Percentiles rank a stretch among this genome's conserved stretches.
These are phyloP conservation scores for Colletotrichum shisoi DNA, from an alignment of 2,329 filamentous ascomycete species.

Conservation along the genomic window DNA sequence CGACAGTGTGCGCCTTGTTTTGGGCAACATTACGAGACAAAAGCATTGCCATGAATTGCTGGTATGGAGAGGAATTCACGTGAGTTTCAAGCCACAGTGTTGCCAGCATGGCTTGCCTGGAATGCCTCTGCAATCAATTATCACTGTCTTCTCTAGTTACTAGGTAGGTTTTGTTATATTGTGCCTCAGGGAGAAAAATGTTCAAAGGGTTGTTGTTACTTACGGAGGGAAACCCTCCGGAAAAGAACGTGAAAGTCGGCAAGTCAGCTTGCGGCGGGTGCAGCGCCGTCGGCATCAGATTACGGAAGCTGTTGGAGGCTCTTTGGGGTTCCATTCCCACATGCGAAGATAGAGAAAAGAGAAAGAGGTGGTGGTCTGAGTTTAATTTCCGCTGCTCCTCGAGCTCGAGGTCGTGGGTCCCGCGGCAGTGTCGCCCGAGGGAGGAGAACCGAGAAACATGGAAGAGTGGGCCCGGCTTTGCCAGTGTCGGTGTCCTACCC, in stretches of 20 bases:
- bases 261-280: not conserved
- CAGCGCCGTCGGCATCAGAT: too few species aligned
- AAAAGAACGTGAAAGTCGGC: not conserved
- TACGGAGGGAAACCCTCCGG: too few species aligned
- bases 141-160: too few species aligned
- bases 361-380: conserved; percentile 27
- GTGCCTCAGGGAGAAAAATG: too few species aligned
- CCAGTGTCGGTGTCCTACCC: not conserved
- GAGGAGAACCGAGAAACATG: conserved; percentile 16
- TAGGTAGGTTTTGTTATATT: too few species aligned
- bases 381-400: not conserved
- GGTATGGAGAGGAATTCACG: conserved; percentile 1
- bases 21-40: not conserved
- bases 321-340: conserved; percentile 9
- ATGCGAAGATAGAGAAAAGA: conserved; percentile 15
- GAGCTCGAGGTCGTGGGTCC: conserved; percentile 25
- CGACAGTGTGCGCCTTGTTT: not conserved
- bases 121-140: not conserved
- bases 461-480: conserved; percentile 3
- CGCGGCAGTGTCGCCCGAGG: conserved; percentile 29
- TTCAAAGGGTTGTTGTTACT: too few species aligned
- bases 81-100: not conserved
- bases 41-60: not conserved
- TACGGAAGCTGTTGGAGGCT: not conserved
- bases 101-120: not conserved